phyloP scores from a whole-genome alignment of 495 filamentous ascomycete species.

The Lophiostoma macrostomum region DNA sequence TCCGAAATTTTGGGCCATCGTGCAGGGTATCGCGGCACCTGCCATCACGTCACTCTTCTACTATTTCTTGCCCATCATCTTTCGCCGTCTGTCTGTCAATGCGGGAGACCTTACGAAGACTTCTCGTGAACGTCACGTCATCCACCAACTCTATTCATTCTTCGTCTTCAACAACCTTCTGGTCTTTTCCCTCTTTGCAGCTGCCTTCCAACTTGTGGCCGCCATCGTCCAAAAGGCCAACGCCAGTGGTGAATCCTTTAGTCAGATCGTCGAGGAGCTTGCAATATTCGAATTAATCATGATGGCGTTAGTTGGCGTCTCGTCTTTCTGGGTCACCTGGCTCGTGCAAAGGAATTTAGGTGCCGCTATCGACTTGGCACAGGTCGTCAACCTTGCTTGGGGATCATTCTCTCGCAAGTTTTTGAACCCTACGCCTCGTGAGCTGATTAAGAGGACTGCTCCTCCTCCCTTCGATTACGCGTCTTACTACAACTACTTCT shows the following conservation, averaged over 20 bases:
- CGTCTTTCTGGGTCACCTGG: conserved; percentile 92
- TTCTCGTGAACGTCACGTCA: conserved; percentile 87
- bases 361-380: conserved; percentile 82
- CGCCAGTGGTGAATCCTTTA: conserved; percentile 49
- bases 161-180: conserved; percentile 97
- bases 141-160: conserved; percentile 88
- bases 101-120: conserved; percentile 89
- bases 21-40: conserved; percentile 93
- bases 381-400: conserved; percentile 74
- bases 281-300: conserved; percentile 62
- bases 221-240: conserved; percentile 56
- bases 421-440: conserved; percentile 80
- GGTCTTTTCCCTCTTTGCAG: conserved; percentile 86
- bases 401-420: conserved; percentile 81
- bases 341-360: conserved; percentile 89
- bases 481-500: conserved; percentile 93
- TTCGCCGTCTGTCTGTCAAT: conserved; percentile 74
- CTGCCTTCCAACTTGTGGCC: conserved; percentile 68
- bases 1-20: conserved; percentile 70
- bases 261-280: conserved; percentile 63
- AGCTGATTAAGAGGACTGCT: conserved; percentile 90
- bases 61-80: conserved; percentile 82
- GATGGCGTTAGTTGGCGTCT: conserved; percentile 68
- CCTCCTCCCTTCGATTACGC: conserved; percentile 93
- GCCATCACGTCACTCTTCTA: conserved; percentile 87